Conservation (phyloP, 2,329 filamentous ascomycete species). For the Colletotrichum chlorophyti region DNA sequence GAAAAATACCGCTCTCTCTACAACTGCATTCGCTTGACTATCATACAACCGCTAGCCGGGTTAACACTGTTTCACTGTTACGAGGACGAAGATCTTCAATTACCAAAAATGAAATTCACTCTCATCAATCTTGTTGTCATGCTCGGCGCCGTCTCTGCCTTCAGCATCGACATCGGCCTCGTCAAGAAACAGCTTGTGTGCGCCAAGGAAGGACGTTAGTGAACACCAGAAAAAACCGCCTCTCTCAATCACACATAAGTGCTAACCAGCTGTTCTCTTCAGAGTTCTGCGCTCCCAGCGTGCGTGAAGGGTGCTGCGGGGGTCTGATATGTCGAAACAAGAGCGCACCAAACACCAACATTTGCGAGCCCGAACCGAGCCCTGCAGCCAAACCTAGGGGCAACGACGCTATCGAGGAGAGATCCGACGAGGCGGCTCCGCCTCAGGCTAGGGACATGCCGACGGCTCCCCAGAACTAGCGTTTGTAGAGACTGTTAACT, state of each 20-base stretch:
- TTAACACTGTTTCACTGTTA: no score
- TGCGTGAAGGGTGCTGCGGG: conserved; percentile 5
- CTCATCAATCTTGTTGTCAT: conserved; percentile 2
- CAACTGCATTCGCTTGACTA: no score
- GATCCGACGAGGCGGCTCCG: not conserved
- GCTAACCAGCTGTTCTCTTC: not conserved
- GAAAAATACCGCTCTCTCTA: no score
- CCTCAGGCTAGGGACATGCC: not conserved
- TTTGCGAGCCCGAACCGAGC: conserved; percentile 5
- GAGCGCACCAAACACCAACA: not conserved
- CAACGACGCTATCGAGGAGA: not conserved
- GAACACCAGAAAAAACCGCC: not conserved
- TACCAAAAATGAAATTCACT: conserved; percentile 12
- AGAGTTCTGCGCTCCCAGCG: conserved; percentile 10
- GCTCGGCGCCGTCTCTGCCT: conserved; percentile 7
- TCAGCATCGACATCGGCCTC: conserved; percentile 15
- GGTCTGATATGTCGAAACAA: conserved; percentile 12
- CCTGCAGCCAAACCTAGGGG: not conserved
- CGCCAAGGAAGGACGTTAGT: conserved; percentile 5
- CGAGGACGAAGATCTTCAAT: no score
- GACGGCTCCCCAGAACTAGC: no score
- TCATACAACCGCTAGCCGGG: no score
- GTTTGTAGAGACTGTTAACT: no score
- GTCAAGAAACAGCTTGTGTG: conserved; percentile 20
- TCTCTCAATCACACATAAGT: not conserved